Evolutionary conservation across 345 rosid species (phyloP).

Genomic region (Noccaea caerulescens): DNA sequence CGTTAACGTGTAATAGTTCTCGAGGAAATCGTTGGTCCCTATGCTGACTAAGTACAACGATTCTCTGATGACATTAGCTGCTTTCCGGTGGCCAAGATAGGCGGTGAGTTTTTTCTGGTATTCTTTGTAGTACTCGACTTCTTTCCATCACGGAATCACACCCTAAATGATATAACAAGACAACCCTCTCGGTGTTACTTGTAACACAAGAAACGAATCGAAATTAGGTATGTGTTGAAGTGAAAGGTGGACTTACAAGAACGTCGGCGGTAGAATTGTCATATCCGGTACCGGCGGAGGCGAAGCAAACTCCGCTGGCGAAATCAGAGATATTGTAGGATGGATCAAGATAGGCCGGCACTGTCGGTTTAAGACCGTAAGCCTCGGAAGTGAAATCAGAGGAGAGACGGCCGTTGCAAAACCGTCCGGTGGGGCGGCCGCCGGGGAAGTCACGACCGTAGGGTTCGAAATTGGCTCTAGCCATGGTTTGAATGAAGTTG

Average conservation of each 20-base stretch:
- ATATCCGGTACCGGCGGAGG: slow-evolving; percentile 66
- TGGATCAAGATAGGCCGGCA: slow-evolving; percentile 71
- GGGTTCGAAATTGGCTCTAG: slow-evolving; percentile 62
- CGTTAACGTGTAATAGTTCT: slow-evolving; percentile 62
- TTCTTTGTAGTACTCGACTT: slow-evolving; percentile 59
- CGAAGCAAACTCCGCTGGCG: slow-evolving; percentile 67
- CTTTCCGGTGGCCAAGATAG: slow-evolving; percentile 48
- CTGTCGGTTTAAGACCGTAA: slow-evolving; percentile 53
- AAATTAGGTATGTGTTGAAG: neutral
- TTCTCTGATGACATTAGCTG: slow-evolving; percentile 44
- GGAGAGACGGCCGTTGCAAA: slow-evolving; percentile 65
- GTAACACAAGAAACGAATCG: slow-evolving; percentile 26
- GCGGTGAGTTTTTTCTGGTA: slow-evolving; percentile 51
- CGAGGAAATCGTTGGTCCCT: slow-evolving; percentile 71
- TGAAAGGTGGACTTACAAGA: slow-evolving; percentile 49
- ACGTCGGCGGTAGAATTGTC: slow-evolving; percentile 63
- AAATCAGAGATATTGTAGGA: slow-evolving; percentile 54
- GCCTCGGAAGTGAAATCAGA: slow-evolving; percentile 62
- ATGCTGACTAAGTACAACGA: slow-evolving; percentile 58
- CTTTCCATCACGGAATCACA: slow-evolving; percentile 67
- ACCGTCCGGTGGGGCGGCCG: slow-evolving; percentile 59
- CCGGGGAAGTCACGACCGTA: slow-evolving; percentile 65
- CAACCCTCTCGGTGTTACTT: slow-evolving; percentile 16
- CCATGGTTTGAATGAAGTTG: slow-evolving; percentile 56
- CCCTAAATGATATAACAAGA: slow-evolving; percentile 40